These are phyloP conservation scores for Aspergillus nidulans DNA, from an alignment of 495 filamentous ascomycete genomes.

Conservation along the genomic window DNA sequence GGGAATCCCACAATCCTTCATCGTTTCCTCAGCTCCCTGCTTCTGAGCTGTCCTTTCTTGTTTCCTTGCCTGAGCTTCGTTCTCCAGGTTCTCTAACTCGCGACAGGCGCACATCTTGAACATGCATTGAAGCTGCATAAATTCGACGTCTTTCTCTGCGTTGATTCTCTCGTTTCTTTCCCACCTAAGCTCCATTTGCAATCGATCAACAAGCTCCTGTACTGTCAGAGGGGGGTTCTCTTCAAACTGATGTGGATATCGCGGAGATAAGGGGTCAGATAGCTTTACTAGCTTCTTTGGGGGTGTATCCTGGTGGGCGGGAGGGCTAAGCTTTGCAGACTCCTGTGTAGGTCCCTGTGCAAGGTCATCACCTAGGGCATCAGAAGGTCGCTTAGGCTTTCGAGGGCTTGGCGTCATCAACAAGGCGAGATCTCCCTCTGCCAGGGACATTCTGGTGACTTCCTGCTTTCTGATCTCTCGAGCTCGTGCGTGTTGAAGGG, in stretches of 20 bases:
- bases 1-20: not conserved
- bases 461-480: conserved; percentile 28
- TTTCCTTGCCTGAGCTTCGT: not conserved
- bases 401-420: conserved; percentile 30
- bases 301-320: conserved; percentile 46
- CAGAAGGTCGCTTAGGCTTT: conserved; percentile 52
- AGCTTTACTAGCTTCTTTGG: conserved; percentile 59
- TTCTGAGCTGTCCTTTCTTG: not conserved
- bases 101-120: conserved; percentile 67
- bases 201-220: conserved; percentile 51
- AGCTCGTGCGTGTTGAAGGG: conserved; percentile 26
- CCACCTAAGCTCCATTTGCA: conserved; percentile 57
- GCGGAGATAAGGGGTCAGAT: conserved; percentile 44
- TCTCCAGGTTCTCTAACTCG: conserved; percentile 35
- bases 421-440: conserved; percentile 34
- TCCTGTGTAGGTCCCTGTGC: conserved; percentile 9
- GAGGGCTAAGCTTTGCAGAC: conserved; percentile 50
- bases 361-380: conserved; percentile 49
- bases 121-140: conserved; percentile 76
- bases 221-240: conserved; percentile 30
- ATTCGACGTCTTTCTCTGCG: conserved; percentile 72
- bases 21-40: not conserved
- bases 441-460: conserved; percentile 27
- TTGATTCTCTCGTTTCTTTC: conserved; percentile 63
- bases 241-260: conserved; percentile 34